Evolutionary conservation across 1,139 yeast genomes (phyloP).

Genomic region (Scheffersomyces segobiensis): DNA sequence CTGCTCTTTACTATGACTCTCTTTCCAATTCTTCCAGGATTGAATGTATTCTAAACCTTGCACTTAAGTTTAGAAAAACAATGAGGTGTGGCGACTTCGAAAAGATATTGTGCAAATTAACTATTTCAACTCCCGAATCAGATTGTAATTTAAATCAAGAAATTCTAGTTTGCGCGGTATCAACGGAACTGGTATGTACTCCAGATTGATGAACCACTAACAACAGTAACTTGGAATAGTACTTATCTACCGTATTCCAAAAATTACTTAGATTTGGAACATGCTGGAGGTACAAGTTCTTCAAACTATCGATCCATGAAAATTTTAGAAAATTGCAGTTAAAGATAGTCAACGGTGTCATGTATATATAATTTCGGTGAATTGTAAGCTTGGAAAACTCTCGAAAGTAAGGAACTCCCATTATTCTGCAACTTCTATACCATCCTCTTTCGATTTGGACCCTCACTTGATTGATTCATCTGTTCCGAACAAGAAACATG

Average conservation of each 20-base stretch:
- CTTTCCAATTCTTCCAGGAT: not conserved
- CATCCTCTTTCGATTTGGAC: not conserved
- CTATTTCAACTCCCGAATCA: not conserved
- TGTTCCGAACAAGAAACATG: not conserved
- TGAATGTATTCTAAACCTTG: not conserved
- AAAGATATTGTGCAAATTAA: not conserved
- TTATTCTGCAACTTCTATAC: not conserved
- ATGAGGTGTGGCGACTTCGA: not conserved
- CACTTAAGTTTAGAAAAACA: not conserved
- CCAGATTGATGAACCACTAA: not conserved
- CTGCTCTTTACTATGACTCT: not conserved
- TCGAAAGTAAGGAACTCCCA: not conserved
- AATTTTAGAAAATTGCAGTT: not conserved
- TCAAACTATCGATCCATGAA: not conserved
- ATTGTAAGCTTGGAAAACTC: not conserved
- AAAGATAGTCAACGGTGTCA: not conserved
- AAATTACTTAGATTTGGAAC: not conserved
- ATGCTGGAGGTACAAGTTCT: not conserved
- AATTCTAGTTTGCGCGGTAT: not conserved
- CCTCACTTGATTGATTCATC: not conserved
- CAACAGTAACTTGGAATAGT: not conserved
- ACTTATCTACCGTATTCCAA: not conserved
- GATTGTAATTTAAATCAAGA: not conserved
- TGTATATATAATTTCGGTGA: not conserved
- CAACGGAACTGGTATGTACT: not conserved